Conservation (phyloP, 192 early-diverging fungal species). For the Umbelopsis vinacea region DNA sequence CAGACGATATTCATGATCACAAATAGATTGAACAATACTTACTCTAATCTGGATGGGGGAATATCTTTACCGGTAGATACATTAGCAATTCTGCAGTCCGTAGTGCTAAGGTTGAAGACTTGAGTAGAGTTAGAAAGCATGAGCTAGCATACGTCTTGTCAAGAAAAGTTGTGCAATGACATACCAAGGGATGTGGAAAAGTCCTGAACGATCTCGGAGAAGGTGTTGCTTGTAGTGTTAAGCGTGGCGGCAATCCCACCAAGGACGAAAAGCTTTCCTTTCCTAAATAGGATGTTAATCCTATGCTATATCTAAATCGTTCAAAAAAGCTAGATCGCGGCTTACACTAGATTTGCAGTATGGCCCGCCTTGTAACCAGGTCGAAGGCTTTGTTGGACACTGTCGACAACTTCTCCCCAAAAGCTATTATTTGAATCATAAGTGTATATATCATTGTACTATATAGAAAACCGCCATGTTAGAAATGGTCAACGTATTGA, state of each 20-base stretch:
- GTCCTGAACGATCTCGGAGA: not conserved
- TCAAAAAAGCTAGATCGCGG: too few relatives aligned
- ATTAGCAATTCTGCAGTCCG: not conserved
- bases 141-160: not conserved
- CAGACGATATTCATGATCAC: not conserved
- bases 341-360: conserved; percentile 3
- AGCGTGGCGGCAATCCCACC: not conserved
- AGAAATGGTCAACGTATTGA: not conserved
- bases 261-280: not conserved
- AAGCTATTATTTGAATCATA: not conserved
- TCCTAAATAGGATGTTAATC: not conserved
- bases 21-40: not conserved
- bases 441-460: not conserved
- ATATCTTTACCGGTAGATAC: not conserved
- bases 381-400: not conserved
- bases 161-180: not conserved
- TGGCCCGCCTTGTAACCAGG: conserved; percentile 2
- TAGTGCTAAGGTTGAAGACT: not conserved
- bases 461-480: not conserved
- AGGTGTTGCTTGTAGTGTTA: not conserved
- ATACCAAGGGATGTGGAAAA: not conserved
- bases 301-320: too few relatives aligned
- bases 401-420: not conserved
- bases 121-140: not conserved
- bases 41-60: not conserved